Conservation (phyloP, 164 flowering plant genomes). For the Vitis rupestris region DNA sequence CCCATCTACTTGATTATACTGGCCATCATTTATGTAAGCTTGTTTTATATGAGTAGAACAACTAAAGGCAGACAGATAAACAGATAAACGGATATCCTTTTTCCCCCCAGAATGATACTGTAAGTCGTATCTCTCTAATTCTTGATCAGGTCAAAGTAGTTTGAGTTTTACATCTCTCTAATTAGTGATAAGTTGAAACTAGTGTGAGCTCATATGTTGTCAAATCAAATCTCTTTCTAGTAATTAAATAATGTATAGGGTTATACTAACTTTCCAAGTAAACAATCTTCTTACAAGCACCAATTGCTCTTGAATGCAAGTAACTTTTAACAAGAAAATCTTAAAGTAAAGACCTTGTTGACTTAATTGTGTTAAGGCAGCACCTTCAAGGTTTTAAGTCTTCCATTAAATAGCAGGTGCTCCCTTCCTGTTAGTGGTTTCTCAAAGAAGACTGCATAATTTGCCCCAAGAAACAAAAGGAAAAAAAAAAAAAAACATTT, state of each 20-base stretch:
- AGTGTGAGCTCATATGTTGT: too few relatives aligned
- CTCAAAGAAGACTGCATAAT: slow-evolving; percentile 77
- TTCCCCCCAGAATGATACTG: too few relatives aligned
- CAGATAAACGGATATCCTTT: slow-evolving; percentile 12
- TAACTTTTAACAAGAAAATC: slow-evolving; percentile 4
- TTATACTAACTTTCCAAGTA: too few relatives aligned
- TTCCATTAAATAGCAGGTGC: slow-evolving; percentile 83
- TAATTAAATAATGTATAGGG: too few relatives aligned
- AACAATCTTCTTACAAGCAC: too few relatives aligned
- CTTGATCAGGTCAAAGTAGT: too few relatives aligned
- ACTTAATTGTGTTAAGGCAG: slow-evolving; percentile 62
- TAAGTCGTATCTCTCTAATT: too few relatives aligned
- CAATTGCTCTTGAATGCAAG: slow-evolving; percentile 21
- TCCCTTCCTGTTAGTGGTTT: slow-evolving; percentile 74
- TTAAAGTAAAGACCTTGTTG: not conserved
- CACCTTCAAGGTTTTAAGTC: slow-evolving; percentile 86
- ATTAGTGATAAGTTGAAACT: too few relatives aligned
- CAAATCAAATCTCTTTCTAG: too few relatives aligned
- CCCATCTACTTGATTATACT: not conserved
- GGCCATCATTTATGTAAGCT: not conserved
- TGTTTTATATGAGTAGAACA: too few relatives aligned
- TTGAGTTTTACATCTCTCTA: too few relatives aligned
- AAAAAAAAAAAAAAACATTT: not conserved
- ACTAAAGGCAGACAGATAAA: too few relatives aligned
- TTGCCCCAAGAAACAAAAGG: slow-evolving; percentile 4